Evolutionary conservation across 1,284 basidiomycete species (phyloP).

Genomic region (Schizopora paradoxa): DNA sequence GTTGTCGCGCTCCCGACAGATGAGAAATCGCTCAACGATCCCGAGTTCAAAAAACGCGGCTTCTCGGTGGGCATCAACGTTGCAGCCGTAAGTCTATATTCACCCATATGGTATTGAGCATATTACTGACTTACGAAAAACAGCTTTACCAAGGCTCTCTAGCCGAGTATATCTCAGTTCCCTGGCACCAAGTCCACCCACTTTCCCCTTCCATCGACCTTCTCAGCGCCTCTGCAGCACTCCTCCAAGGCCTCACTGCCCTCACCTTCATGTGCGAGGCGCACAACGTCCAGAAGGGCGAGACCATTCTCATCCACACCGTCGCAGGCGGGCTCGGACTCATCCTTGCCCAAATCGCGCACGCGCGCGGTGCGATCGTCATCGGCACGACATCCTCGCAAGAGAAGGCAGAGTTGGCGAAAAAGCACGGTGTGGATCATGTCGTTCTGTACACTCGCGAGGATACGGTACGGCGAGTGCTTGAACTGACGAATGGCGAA

Average conservation of each 20-base stretch:
- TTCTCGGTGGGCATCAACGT: constrained; percentile 59
- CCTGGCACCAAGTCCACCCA: constrained; percentile 56
- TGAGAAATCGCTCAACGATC: constrained; percentile 42
- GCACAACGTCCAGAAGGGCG: constrained; percentile 74
- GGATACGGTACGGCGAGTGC: constrained; percentile 61
- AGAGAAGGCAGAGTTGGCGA: constrained; percentile 81
- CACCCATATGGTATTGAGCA: no score
- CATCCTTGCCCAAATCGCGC: constrained; percentile 54
- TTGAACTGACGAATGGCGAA: constrained; percentile 74
- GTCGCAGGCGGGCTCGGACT: constrained; percentile 75
- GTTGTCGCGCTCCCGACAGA: constrained; percentile 70
- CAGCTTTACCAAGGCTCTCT: constrained; percentile 55
- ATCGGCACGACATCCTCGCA: constrained; percentile 88
- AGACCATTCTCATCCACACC: constrained; percentile 78
- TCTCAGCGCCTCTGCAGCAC: constrained; percentile 58
- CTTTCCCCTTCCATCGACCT: constrained; percentile 56
- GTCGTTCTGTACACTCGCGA: constrained; percentile 78
- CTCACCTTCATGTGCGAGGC: constrained; percentile 77
- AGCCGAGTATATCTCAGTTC: constrained; percentile 70
- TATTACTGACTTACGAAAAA: not conserved
- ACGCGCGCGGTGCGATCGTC: constrained; percentile 74
- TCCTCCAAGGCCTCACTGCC: constrained; percentile 79
- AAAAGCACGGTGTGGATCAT: constrained; percentile 76
- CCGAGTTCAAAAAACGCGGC: constrained; percentile 51
- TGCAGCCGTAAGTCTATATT: constrained; percentile 49